phyloP scores from a whole-genome alignment of 225 moss, liverwort and hornwort genomes.

The Sphagnum tenellum region DNA sequence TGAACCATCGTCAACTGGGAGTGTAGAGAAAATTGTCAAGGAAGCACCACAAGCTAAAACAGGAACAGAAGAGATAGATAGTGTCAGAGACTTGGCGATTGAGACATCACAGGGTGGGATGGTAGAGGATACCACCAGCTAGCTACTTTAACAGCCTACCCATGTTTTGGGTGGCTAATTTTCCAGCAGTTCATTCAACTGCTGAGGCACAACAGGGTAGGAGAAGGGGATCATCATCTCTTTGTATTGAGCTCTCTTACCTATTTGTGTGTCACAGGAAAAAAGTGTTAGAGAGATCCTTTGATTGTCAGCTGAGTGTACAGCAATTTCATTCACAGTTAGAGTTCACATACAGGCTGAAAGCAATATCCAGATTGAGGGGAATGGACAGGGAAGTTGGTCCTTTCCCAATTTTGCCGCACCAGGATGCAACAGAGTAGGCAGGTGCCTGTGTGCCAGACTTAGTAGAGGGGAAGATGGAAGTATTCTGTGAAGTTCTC shows the following conservation, averaged over 20 bases:
- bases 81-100: slow-evolving; percentile 5
- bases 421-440: slow-evolving; percentile 21
- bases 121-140: slow-evolving; percentile 20
- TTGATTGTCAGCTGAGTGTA: slow-evolving; percentile 91
- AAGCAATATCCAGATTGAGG: slow-evolving; percentile 44
- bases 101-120: slow-evolving; percentile 11
- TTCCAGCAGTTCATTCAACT: slow-evolving; percentile 23
- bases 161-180: slow-evolving; percentile 9
- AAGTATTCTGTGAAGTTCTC: slow-evolving; percentile 23
- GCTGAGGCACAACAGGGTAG: slow-evolving; percentile 18
- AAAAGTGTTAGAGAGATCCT: slow-evolving; percentile 16
- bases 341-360: slow-evolving; percentile 90
- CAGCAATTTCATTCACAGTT: slow-evolving; percentile 80
- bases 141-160: slow-evolving; percentile 5
- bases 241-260: slow-evolving; percentile 24
- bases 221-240: not conserved
- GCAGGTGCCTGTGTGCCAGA: too few species aligned
- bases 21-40: slow-evolving; percentile 17
- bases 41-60: slow-evolving; percentile 15
- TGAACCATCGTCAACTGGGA: slow-evolving; percentile 20
- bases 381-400: slow-evolving; percentile 50
- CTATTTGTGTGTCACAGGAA: slow-evolving; percentile 23
- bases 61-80: slow-evolving; percentile 12
- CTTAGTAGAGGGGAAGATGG: slow-evolving; percentile 7
- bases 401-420: slow-evolving; percentile 78